Evolutionary conservation across 1,139 yeast genomes (phyloP), one percentile per base, ranked within the genome.

Genomic region (Suhomyces wounanorum): DNA sequence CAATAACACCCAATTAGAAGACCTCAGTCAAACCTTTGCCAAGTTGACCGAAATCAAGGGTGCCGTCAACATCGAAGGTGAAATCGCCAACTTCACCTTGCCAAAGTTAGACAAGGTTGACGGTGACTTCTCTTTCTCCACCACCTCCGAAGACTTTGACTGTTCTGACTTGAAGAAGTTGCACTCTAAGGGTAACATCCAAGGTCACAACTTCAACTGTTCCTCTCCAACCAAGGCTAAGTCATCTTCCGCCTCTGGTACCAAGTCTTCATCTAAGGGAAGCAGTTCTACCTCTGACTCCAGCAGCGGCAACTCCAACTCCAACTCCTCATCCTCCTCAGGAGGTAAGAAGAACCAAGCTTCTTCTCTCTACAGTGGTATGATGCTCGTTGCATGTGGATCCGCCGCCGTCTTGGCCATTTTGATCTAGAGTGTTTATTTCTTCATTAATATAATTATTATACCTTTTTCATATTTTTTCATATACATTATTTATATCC

Each of bases 151-250:
- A 43, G 73, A 75, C 51, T 74, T 76, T 56, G 68, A 68, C 57
- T 77, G 81, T 64, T 50, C 62, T 31, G 67, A 52, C 30, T 74
- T 73, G 62, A 65, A 73, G 57, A 59, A 64, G 54, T 70, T 69
- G 60, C 67, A 70, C 53, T 57, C 63, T 44, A 58, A 55, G 49
- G 66, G 68, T 47, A 69, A 69, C 59, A 75, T 75, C 55, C 68
- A 73, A 62, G 81, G 80, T 53, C 78, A 77, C 68, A 74, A 75
- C 69, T 74, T 63, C 65, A 68, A 67, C 58, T 77, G 81, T 67
- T 62, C 76, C 25, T 67, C 77, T 43, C 77, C 78, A 44, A 50
- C 55, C 45, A 57, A 59, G 52, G 38, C 47, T 23, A 52, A 23
- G 25, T 42, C 44, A 13, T 42, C 44, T 17, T 14, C 35, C n/a